Evolutionary conservation across 352 stramenopile genomes (phyloP).

Genomic region (Globisporangium irregulare): DNA sequence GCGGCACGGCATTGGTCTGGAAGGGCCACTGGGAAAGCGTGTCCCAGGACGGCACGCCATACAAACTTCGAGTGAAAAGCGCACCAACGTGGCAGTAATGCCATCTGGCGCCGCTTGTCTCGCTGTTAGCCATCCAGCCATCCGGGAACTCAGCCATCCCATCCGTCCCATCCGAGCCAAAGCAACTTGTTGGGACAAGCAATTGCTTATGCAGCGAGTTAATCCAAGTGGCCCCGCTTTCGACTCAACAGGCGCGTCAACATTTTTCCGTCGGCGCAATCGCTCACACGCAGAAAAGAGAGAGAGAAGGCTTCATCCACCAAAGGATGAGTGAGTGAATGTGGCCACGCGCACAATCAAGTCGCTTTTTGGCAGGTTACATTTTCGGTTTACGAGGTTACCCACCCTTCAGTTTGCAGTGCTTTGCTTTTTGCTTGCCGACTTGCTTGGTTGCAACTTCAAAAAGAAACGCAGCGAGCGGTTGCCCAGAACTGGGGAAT

Average conservation of each 20-base stretch:
- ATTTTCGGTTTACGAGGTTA: not conserved
- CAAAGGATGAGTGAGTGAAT: not conserved
- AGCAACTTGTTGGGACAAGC: not conserved
- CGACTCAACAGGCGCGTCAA: conserved; percentile 8
- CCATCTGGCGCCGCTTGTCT: conserved; percentile 13
- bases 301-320: not conserved
- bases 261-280: conserved; percentile 1
- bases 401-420: not conserved
- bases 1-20: not conserved
- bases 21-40: conserved; percentile 3
- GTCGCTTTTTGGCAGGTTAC: not conserved
- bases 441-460: not conserved
- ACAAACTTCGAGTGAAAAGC: conserved; percentile 2
- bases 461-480: not conserved
- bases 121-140: conserved; percentile 7
- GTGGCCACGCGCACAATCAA: not conserved
- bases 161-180: not conserved
- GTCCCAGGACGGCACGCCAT: not conserved
- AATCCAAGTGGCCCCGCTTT: not conserved
- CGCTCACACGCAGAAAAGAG: not conserved
- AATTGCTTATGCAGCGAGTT: conserved; percentile 15
- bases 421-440: not conserved
- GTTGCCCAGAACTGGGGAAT: not conserved
- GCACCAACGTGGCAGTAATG: conserved; percentile 10
- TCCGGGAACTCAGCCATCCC: not conserved